Evolutionary conservation across 192 early-diverging fungal genomes (phyloP).

Genomic region (Coemansia sp.): DNA sequence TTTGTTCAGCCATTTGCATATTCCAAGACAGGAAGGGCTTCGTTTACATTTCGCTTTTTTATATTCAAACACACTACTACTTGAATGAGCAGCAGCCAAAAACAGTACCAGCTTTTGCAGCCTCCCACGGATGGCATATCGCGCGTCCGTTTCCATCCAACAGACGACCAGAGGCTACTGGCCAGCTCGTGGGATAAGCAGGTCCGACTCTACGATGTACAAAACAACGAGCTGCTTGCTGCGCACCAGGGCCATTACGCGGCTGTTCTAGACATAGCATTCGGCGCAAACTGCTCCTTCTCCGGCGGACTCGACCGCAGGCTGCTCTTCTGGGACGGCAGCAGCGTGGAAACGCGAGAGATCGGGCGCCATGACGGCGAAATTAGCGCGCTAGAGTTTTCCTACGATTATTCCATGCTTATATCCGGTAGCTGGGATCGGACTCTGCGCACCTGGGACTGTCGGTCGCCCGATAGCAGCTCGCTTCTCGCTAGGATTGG

Average conservation of each 20-base stretch:
- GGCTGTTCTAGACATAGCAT: slow-evolving; percentile 78
- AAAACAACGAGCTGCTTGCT: slow-evolving; percentile 55
- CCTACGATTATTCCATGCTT: slow-evolving; percentile 55
- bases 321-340: slow-evolving; percentile 68
- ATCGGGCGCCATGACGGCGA: slow-evolving; percentile 81
- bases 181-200: slow-evolving; percentile 91
- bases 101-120: slow-evolving; percentile 70
- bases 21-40: too few relatives aligned
- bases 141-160: slow-evolving; percentile 66
- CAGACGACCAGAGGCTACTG: slow-evolving; percentile 63
- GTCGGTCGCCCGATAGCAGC: slow-evolving; percentile 45
- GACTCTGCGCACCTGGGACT: slow-evolving; percentile 60
- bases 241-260: slow-evolving; percentile 62
- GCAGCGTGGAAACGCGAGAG: slow-evolving; percentile 53
- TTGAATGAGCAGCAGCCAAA: slow-evolving; percentile 32
- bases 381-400: slow-evolving; percentile 66
- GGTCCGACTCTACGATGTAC: slow-evolving; percentile 80
- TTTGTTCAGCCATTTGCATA: too few relatives aligned
- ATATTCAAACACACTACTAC: neutral
- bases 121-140: slow-evolving; percentile 88
- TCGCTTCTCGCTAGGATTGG: slow-evolving; percentile 16
- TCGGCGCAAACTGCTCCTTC: slow-evolving; percentile 59
- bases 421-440: slow-evolving; percentile 93
- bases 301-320: slow-evolving; percentile 75
- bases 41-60: neutral